Percentiles rank a stretch among this genome's conserved stretches.
Evolutionary conservation across 1,284 basidiomycete genomes (phyloP).

Genomic region (Golubevia sp.): DNA sequence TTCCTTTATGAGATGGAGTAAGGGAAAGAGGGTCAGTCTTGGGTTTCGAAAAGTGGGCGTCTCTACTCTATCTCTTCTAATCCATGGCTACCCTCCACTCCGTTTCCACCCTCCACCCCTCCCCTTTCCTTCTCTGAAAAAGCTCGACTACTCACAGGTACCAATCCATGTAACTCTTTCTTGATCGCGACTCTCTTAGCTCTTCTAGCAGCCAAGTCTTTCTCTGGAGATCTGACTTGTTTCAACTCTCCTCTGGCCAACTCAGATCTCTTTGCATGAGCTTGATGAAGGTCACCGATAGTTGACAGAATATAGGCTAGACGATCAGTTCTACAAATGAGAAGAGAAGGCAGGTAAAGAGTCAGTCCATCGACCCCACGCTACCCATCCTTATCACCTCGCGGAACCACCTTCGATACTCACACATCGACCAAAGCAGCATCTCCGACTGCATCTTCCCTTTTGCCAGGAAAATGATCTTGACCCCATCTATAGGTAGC

Average conservation of each 20-base stretch:
- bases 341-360: too few species aligned
- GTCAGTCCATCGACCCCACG: too few species aligned
- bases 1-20: too few species aligned
- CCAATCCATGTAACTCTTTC: constrained; percentile 34
- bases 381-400: too few species aligned
- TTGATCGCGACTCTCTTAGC: constrained; percentile 32
- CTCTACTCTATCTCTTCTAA: too few species aligned
- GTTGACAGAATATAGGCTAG: constrained; percentile 41
- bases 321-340: constrained; percentile 24
- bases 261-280: constrained; percentile 35
- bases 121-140: constrained; percentile 19
- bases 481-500: constrained; percentile 42
- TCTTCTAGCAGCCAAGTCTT: constrained; percentile 30
- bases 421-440: constrained; percentile 31
- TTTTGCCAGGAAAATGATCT: constrained; percentile 32
- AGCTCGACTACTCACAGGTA: constrained; percentile 39
- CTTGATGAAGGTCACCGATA: constrained; percentile 39
- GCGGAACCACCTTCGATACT: too few species aligned
- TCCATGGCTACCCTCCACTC: too few species aligned
- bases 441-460: constrained; percentile 38
- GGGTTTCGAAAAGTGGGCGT: too few species aligned
- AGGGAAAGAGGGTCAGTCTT: too few species aligned
- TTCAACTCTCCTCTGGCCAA: constrained; percentile 36
- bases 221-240: constrained; percentile 29
- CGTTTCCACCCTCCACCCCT: too few species aligned